A percentile compares a stretch with the other conserved stretches of the same genome.
Conservation (phyloP, 345 rosid species). For the Conringia planisiliqua region DNA sequence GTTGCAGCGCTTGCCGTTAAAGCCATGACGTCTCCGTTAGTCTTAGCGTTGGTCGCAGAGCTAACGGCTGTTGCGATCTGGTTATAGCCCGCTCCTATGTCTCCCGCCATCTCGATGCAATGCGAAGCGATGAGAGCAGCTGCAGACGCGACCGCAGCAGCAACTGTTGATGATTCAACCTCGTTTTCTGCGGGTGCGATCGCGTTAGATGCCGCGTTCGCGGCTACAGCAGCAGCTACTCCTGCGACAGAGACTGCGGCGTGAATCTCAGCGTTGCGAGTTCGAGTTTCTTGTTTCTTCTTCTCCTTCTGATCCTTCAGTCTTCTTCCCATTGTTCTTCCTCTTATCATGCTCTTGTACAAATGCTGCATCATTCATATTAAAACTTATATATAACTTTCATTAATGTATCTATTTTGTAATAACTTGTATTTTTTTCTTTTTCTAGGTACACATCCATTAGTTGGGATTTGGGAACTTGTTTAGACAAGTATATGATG, state of each 20-base stretch:
- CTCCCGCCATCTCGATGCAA: conserved; percentile 91
- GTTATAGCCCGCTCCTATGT: conserved; percentile 82
- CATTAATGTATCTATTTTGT: not conserved
- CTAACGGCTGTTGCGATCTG: conserved; percentile 64
- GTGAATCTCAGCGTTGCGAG: conserved; percentile 78
- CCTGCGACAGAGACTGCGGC: conserved; percentile 96
- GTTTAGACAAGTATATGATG: too few relatives aligned
- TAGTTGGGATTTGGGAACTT: too few relatives aligned
- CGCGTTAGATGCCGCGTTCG: conserved; percentile 59
- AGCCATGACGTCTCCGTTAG: conserved; percentile 87
- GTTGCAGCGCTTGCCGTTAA: conserved; percentile 96
- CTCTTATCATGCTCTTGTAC: conserved; percentile 64
- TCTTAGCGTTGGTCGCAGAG: conserved; percentile 77
- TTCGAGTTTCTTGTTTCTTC: conserved; percentile 81
- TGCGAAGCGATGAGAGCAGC: conserved; percentile 89
- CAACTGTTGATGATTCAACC: conserved; percentile 36
- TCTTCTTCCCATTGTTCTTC: conserved; percentile 85
- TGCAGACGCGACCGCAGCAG: conserved; percentile 76
- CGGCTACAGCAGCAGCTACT: conserved; percentile 88
- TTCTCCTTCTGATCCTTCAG: conserved; percentile 85
- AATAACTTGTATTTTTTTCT: not conserved
- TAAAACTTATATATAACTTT: not conserved
- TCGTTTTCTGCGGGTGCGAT: conserved; percentile 39
- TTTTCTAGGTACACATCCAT: too few relatives aligned
- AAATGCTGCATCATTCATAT: conserved; percentile 44